A percentile compares a stretch with the other conserved stretches of the same genome.
These are phyloP conservation scores for Pneumocystis canis DNA, from an alignment of 1,139 yeast species.

Conservation along the genomic window DNA sequence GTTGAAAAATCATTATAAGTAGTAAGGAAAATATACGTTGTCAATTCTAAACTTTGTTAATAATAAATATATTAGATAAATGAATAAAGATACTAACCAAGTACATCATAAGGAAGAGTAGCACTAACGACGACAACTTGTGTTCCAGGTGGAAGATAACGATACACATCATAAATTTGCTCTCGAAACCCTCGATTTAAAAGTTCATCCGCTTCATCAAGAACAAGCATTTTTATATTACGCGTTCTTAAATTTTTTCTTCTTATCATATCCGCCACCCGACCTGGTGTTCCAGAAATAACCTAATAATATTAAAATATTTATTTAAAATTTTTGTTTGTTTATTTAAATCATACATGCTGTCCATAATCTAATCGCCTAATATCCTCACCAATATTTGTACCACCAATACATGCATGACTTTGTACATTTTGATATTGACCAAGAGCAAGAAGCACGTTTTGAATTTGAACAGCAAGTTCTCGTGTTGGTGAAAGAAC, in stretches of 20 bases:
- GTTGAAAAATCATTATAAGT: neutral
- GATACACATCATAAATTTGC: constrained; percentile 93
- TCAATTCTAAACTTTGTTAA: neutral
- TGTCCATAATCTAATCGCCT: constrained; percentile 86
- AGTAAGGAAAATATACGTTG: neutral
- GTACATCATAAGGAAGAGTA: constrained; percentile 93
- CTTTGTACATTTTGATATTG: constrained; percentile 85
- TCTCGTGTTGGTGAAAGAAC: constrained; percentile 98
- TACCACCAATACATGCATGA: constrained; percentile 98
- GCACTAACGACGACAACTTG: constrained; percentile 96
- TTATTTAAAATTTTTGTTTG: no score
- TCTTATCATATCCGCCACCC: constrained; percentile 94
- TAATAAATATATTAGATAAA: neutral
- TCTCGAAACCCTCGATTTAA: constrained; percentile 92
- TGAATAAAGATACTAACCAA: neutral
- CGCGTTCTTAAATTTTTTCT: constrained; percentile 83
- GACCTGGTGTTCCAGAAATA: constrained; percentile 98
- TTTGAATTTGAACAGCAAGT: constrained; percentile 94
- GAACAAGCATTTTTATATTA: constrained; percentile 86
- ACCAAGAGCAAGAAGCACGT: constrained; percentile 87
- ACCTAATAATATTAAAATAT: constrained; percentile 21
- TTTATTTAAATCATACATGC: constrained; percentile 32
- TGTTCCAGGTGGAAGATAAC: constrained; percentile 81
- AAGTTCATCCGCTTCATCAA: constrained; percentile 99
- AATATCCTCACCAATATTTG: constrained; percentile 79